A percentile compares a stretch with the other conserved stretches of the same genome.
Evolutionary conservation across 805 yeast species (phyloP).

Genomic region (Pichia scutulata): DNA sequence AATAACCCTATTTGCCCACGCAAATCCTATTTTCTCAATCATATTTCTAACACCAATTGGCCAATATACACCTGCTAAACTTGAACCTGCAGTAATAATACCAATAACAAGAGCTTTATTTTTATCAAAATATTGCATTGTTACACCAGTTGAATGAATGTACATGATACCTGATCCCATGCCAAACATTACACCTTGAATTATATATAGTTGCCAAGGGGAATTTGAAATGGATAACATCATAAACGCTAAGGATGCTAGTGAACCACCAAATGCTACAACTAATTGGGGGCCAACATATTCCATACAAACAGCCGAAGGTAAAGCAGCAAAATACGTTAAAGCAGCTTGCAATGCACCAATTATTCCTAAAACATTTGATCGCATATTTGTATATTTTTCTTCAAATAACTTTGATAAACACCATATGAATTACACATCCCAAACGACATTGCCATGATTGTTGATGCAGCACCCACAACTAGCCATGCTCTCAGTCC

Average conservation of each 20-base stretch:
- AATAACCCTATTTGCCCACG: conserved; percentile 46
- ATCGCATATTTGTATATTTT: conserved; percentile 34
- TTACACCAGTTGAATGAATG: conserved; percentile 48
- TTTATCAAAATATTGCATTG: conserved; percentile 62
- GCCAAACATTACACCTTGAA: conserved; percentile 63
- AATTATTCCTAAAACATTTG: conserved; percentile 42
- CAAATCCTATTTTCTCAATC: conserved; percentile 31
- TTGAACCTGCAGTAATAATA: conserved; percentile 41
- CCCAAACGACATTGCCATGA: conserved; percentile 48
- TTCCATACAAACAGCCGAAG: conserved; percentile 33
- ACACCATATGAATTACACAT: conserved; percentile 53
- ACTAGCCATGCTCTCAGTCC: conserved; percentile 49
- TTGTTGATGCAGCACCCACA: conserved; percentile 40
- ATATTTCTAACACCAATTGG: conserved; percentile 40
- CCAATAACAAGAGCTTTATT: conserved; percentile 47
- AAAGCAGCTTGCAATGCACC: conserved; percentile 47
- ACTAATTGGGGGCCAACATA: conserved; percentile 36
- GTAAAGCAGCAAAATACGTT: conserved; percentile 42
- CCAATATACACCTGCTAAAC: conserved; percentile 44
- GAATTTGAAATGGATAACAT: conserved; percentile 49
- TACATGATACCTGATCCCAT: conserved; percentile 48
- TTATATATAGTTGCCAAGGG: conserved; percentile 59
- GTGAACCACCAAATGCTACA: conserved; percentile 35
- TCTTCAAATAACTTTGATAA: conserved; percentile 41
- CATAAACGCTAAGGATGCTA: conserved; percentile 40